phyloP scores from a whole-genome alignment of 129 eudicot species.

The Sambucus nigra region DNA sequence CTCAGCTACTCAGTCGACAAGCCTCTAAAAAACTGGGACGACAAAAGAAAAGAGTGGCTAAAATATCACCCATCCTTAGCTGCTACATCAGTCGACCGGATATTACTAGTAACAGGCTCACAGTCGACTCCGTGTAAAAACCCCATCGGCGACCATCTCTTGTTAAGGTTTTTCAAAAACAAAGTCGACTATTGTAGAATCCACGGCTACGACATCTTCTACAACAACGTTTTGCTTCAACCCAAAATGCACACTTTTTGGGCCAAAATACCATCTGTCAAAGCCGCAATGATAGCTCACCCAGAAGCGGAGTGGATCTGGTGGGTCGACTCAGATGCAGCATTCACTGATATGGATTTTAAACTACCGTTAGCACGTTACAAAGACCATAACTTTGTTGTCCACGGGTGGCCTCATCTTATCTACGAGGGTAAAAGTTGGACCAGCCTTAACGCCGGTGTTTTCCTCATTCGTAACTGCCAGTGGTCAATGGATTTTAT shows the following conservation, averaged over 20 bases:
- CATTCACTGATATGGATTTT: constrained; percentile 69
- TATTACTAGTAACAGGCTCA: constrained; percentile 67
- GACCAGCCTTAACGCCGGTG: constrained; percentile 86
- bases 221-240: constrained; percentile 63
- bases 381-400: constrained; percentile 46
- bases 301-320: constrained; percentile 96
- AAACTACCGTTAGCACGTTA: constrained; percentile 52
- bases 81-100: constrained; percentile 32
- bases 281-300: constrained; percentile 87
- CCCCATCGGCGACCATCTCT: constrained; percentile 60
- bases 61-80: constrained; percentile 40
- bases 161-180: constrained; percentile 66
- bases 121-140: constrained; percentile 68
- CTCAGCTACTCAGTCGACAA: constrained; percentile 21
- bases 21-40: constrained; percentile 54
- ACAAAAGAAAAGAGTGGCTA: constrained; percentile 60
- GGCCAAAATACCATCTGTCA: constrained; percentile 68
- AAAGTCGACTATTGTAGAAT: constrained; percentile 83
- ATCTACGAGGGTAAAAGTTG: constrained; percentile 58
- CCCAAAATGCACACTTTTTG: constrained; percentile 66
- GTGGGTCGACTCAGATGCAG: constrained; percentile 97
- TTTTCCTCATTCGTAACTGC: constrained; percentile 61
- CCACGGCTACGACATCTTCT: constrained; percentile 71
- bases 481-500: constrained; percentile 86
- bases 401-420: constrained; percentile 66